Conservation (phyloP, 2,329 filamentous ascomycete species). For the Xylariaceae sp. region DNA sequence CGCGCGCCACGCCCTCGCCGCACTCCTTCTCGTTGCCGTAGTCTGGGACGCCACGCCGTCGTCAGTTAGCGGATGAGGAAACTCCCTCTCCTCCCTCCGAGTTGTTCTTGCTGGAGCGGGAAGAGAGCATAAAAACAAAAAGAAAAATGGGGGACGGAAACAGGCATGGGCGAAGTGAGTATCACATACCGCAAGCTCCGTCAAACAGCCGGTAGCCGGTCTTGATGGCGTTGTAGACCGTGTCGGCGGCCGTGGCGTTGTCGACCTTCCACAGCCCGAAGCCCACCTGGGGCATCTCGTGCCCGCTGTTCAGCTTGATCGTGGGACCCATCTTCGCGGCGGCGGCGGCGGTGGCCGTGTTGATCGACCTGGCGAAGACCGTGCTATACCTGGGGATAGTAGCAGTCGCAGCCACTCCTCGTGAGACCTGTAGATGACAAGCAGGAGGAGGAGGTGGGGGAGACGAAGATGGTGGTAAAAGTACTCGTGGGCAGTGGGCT, state of each 20-base stretch:
- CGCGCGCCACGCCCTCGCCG: constrained; percentile 68
- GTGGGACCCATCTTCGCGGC: constrained; percentile 34
- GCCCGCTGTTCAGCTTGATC: constrained; percentile 57
- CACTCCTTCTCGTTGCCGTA: constrained; percentile 78
- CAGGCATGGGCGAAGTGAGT: no score
- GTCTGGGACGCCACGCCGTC: no score
- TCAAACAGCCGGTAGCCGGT: constrained; percentile 53
- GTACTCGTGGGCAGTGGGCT: background rate
- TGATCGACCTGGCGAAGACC: constrained; percentile 1
- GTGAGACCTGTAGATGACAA: no score
- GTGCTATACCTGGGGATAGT: background rate
- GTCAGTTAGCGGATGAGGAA: no score
- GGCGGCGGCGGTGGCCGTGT: no score
- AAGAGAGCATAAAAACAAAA: no score
- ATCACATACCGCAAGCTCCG: constrained; percentile 50
- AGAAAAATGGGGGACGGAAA: no score
- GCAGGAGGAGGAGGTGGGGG: no score
- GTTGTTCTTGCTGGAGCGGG: background rate
- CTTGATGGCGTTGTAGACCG: constrained; percentile 69
- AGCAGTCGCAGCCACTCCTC: background rate
- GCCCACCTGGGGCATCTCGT: constrained; percentile 67
- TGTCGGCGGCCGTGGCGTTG: constrained; percentile 64
- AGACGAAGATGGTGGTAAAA: background rate
- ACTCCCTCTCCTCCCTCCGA: no score
- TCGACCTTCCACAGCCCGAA: constrained; percentile 81